phyloP scores from a whole-genome alignment of 2,329 filamentous ascomycete species.

The Sarocladiaceae sp. region DNA sequence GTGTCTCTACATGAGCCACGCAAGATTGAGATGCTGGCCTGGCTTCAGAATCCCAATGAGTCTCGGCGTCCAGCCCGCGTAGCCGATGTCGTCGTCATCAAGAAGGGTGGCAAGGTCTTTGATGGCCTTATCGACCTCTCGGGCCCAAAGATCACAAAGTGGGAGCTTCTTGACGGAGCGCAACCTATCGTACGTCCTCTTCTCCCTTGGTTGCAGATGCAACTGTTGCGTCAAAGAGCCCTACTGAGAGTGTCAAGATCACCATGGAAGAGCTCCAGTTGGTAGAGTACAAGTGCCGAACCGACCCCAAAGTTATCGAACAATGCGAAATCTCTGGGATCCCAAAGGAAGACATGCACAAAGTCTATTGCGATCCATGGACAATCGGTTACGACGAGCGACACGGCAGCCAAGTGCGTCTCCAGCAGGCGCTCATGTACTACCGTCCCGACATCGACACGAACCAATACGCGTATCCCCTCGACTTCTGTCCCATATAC shows the following conservation, averaged over 20 bases:
- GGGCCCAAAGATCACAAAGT: conserved; percentile 60
- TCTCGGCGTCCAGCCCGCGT: conserved; percentile 60
- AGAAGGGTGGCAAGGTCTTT: conserved; percentile 69
- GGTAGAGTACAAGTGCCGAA: conserved; percentile 69
- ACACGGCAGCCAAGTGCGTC: conserved; percentile 68
- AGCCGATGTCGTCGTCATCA: conserved; percentile 80
- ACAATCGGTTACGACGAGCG: conserved; percentile 92
- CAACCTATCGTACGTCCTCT: conserved; percentile 63
- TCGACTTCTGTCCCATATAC: conserved; percentile 92
- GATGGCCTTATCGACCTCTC: conserved; percentile 75
- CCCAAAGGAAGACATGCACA: conserved; percentile 80
- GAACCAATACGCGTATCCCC: conserved; percentile 82
- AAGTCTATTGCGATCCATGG: conserved; percentile 95
- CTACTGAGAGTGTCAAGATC: conserved; percentile 46
- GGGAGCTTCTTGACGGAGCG: conserved; percentile 68
- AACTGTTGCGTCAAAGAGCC: too few species aligned
- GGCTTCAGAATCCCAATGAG: conserved; percentile 61
- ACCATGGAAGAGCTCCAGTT: conserved; percentile 84
- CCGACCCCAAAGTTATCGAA: conserved; percentile 81
- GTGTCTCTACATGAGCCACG: conserved; percentile 79
- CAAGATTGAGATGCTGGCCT: conserved; percentile 76
- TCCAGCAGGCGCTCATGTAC: conserved; percentile 95
- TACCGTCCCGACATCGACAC: conserved; percentile 81
- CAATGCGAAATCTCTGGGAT: conserved; percentile 82
- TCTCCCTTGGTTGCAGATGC: neutral